Percentiles rank a stretch among this genome's conserved stretches.
phyloP scores from a whole-genome alignment of 768 basidiomycete genomes.

The Boletus sensibilis region DNA sequence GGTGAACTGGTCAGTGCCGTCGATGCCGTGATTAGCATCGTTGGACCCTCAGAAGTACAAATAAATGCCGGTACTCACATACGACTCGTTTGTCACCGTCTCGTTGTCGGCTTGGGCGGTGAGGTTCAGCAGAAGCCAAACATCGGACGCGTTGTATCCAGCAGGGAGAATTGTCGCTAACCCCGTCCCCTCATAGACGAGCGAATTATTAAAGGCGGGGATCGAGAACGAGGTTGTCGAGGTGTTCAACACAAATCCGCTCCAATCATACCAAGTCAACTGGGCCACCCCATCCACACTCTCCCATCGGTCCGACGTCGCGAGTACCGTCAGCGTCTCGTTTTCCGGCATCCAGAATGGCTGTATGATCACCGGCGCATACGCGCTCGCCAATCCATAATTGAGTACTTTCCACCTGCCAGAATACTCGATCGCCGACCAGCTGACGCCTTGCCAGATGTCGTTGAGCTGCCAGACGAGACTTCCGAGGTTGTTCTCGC shows the following conservation, averaged over 20 bases:
- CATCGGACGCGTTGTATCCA: slow-evolving; percentile 40
- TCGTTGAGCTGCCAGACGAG: slow-evolving; percentile 57
- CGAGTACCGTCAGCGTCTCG: no score
- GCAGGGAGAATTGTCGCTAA: slow-evolving; percentile 45
- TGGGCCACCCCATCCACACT: slow-evolving; percentile 45
- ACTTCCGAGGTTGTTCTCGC: slow-evolving; percentile 58
- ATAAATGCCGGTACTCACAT: slow-evolving; percentile 35
- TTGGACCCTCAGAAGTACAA: neutral
- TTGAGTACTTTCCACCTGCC: no score
- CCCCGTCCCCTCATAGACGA: slow-evolving; percentile 41
- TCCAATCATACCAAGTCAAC: slow-evolving; percentile 61
- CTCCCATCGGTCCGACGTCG: slow-evolving; percentile 6
- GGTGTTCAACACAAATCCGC: slow-evolving; percentile 40
- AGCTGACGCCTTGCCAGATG: no score
- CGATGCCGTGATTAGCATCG: neutral
- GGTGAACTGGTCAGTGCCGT: slow-evolving; percentile 41
- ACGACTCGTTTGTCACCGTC: slow-evolving; percentile 50
- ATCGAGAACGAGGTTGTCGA: slow-evolving; percentile 41
- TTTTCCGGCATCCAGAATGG: no score
- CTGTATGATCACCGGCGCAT: no score
- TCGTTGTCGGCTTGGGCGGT: slow-evolving; percentile 43
- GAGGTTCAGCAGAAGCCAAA: slow-evolving; percentile 52
- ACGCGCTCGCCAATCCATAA: no score
- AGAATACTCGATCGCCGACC: no score
- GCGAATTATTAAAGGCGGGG: slow-evolving; percentile 50